Evolutionary conservation across 352 stramenopile species (phyloP), one percentile per base, ranked within the genome.

Genomic region (Phytophthora sansomeana): DNA sequence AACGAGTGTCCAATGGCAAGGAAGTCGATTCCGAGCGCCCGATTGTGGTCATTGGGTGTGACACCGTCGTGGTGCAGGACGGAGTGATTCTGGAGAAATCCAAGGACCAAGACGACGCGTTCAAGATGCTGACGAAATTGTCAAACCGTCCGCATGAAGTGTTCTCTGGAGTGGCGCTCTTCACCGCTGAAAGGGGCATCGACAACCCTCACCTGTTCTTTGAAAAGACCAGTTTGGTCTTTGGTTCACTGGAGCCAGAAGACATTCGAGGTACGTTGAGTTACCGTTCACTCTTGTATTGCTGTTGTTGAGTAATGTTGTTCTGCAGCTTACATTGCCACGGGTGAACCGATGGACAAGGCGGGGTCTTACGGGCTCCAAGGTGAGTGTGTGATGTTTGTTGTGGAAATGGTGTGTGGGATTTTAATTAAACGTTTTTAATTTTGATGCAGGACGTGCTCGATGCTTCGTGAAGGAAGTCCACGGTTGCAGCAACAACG

Each of bases 261-360:
- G 87, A 91, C 51, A 93, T 93, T 59, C 77, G 69, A 19, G 70
- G 81, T 90, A n/a, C 41, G 68, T 76, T 28, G 16, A 24, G n/a
- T n/a, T 7, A 33, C 16, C 35, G 32, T 42, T 13, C 54, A 28
- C 8, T 26, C 8, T 26, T 8, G 28, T 1, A n/a, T 57, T 17
- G 14, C 4, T 44, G 16, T 43, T 30, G 36, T 19, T 32, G 32
- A 21, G 58, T 13, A 8, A 47, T 51, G 13, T 38, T 38, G 0
- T 33, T 44, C 3, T 36, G 17, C 55, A 90, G 89, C 79, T 21
- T 98, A 98, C 60, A 95, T 97, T 47, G 76, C 80, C 26, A 97
- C 86, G 1, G 87, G 87, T 3, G 91, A 97, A 60, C 91, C 92
- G 1, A 97, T 98, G 91, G 93, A 98, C 70, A 98, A 98, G 62